phyloP scores from a whole-genome alignment of 1,284 basidiomycete species.

The Anthracocystis walkeri region DNA sequence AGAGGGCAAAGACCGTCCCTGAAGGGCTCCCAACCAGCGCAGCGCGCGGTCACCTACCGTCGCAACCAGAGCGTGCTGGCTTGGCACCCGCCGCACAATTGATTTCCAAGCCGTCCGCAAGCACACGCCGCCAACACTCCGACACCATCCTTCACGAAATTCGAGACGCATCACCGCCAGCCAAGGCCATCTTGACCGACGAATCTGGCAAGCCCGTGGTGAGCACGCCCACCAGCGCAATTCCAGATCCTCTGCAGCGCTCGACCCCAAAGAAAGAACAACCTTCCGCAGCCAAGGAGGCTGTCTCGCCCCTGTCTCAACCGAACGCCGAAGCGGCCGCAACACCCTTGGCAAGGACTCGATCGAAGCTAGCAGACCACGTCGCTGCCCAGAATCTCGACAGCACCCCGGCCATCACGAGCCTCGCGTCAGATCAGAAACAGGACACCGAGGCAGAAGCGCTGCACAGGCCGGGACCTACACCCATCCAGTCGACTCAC shows the following conservation, averaged over 20 bases:
- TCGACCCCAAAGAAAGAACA: constrained; percentile 14
- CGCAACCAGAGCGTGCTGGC: constrained; percentile 11
- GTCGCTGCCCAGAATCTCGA: neutral
- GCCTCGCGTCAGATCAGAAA: neutral
- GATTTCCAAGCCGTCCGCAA: neutral
- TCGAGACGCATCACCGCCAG: neutral
- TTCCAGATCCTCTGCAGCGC: constrained; percentile 33
- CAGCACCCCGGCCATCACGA: neutral
- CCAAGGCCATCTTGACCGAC: constrained; percentile 20
- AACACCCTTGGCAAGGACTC: constrained; percentile 3
- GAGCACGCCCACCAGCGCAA: constrained; percentile 25
- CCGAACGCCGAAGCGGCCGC: constrained; percentile 6
- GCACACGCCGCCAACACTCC: constrained; percentile 15
- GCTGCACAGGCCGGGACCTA: constrained; percentile 45
- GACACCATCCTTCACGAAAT: constrained; percentile 18
- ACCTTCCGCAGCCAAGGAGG: neutral
- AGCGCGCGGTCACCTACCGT: constrained; percentile 13
- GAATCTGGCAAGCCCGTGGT: constrained; percentile 24
- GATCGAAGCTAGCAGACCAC: constrained; percentile 27
- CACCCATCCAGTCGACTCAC: constrained; percentile 46
- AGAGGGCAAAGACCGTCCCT: constrained; percentile 36
- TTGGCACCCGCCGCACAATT: constrained; percentile 15
- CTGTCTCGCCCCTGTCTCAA: constrained; percentile 13
- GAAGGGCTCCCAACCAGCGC: constrained; percentile 27
- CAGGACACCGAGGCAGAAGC: constrained; percentile 5